These are phyloP conservation scores for Salvia miltiorrhiza DNA, from an alignment of 257 asterid genomes.

Conservation along the genomic window DNA sequence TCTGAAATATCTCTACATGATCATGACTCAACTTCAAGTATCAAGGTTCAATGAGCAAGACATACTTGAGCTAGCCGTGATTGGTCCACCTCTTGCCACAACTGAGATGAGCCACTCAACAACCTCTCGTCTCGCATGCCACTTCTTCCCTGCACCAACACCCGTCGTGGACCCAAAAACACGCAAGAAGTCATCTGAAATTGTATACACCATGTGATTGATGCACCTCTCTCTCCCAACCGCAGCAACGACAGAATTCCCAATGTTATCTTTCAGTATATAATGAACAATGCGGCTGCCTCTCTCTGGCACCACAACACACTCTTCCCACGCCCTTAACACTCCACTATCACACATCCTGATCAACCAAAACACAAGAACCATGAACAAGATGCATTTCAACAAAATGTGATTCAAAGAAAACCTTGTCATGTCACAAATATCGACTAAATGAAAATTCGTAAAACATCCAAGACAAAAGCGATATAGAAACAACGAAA, in stretches of 20 bases:
- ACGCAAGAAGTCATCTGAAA: slow-evolving; percentile 36
- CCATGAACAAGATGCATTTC: background rate
- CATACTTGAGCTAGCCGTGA: slow-evolving; percentile 32
- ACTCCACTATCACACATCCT: slow-evolving; percentile 37
- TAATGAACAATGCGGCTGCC: slow-evolving; percentile 42
- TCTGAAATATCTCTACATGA: background rate
- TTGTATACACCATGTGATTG: slow-evolving; percentile 34
- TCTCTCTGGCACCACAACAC: slow-evolving; percentile 23
- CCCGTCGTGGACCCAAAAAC: slow-evolving; percentile 28
- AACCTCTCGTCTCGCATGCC: slow-evolving; percentile 40
- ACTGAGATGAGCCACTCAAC: slow-evolving; percentile 39
- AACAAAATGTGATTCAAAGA: background rate
- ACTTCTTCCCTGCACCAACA: slow-evolving; percentile 27
- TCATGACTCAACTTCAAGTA: background rate
- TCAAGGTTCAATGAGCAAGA: background rate
- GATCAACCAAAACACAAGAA: slow-evolving; percentile 4
- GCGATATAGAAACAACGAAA: background rate
- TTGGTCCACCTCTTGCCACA: slow-evolving; percentile 28
- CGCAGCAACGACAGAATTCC: slow-evolving; percentile 36
- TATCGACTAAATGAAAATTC: background rate
- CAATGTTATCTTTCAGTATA: slow-evolving; percentile 25
- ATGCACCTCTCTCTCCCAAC: slow-evolving; percentile 46
- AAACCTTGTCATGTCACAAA: background rate
- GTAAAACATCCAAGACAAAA: background rate
- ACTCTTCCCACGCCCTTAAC: slow-evolving; percentile 42